Evolutionary conservation across 1,284 basidiomycete genomes (phyloP).

Genomic region (Cryptococcus sp.): DNA sequence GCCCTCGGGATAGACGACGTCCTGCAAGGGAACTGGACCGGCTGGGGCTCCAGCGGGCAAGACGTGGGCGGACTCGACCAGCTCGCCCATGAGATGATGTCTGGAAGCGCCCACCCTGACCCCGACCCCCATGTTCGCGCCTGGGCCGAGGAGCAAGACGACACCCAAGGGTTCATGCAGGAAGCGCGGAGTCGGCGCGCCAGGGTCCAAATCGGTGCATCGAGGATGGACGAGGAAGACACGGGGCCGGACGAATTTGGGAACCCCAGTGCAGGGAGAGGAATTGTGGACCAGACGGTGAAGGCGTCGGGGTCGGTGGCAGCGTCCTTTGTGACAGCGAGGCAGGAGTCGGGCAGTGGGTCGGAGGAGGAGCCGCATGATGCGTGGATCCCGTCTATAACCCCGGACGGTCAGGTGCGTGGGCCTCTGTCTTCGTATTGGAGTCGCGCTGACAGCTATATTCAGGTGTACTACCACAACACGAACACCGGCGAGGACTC

Average conservation of each 20-base stretch:
- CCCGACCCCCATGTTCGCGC: no score
- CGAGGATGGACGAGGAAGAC: background rate
- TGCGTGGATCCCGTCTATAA: slow-evolving; percentile 52
- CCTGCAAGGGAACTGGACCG: slow-evolving; percentile 19
- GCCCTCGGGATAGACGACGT: slow-evolving; percentile 31
- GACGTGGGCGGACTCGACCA: slow-evolving; percentile 27
- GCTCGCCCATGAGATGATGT: slow-evolving; percentile 41
- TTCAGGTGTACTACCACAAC: slow-evolving; percentile 88
- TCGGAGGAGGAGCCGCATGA: slow-evolving; percentile 20
- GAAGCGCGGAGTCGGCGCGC: slow-evolving; percentile 16
- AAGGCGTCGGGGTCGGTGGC: slow-evolving; percentile 18
- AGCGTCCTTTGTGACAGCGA: background rate
- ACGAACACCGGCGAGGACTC: slow-evolving; percentile 82
- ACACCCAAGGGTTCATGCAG: slow-evolving; percentile 20
- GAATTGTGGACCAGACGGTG: slow-evolving; percentile 27
- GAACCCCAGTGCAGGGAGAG: slow-evolving; percentile 2
- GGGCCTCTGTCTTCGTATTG: background rate
- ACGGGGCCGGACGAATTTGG: slow-evolving; percentile 18
- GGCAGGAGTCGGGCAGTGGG: background rate
- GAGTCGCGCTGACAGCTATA: background rate
- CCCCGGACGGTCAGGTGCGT: slow-evolving; percentile 50
- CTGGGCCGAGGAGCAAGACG: slow-evolving; percentile 6
- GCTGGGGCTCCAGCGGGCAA: slow-evolving; percentile 17
- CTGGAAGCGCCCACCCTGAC: background rate
- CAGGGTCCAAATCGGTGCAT: background rate